Conservation (phyloP, 495 filamentous ascomycete species). For the Trichoderma virens region DNA sequence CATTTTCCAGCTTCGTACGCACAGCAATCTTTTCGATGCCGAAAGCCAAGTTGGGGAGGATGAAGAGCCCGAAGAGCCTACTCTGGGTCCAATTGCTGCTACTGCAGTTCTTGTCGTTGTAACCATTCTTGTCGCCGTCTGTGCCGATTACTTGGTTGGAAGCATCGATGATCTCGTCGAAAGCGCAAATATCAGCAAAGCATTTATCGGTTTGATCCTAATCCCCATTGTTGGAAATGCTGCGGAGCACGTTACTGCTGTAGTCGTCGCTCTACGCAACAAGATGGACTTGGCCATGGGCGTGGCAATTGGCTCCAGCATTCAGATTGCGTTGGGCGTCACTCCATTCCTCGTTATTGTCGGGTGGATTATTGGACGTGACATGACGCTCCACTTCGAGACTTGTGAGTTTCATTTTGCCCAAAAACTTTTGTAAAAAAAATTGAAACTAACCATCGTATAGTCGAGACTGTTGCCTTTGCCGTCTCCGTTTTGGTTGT, state of each 20-base stretch:
- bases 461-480: conserved; percentile 89
- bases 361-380: conserved; percentile 70
- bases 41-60: conserved; percentile 34
- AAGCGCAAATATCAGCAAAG: conserved; percentile 81
- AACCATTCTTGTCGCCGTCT: conserved; percentile 79
- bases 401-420: conserved; percentile 30
- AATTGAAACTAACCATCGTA: conserved; percentile 14
- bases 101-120: conserved; percentile 62
- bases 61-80: conserved; percentile 38
- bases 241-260: conserved; percentile 92
- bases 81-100: conserved; percentile 65
- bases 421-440: not conserved
- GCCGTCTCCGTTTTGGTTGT: conserved; percentile 84
- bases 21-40: conserved; percentile 72
- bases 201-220: conserved; percentile 91
- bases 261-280: conserved; percentile 83
- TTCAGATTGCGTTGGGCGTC: conserved; percentile 92
- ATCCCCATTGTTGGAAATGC: conserved; percentile 97
- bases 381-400: conserved; percentile 91
- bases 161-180: conserved; percentile 86
- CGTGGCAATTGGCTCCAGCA: conserved; percentile 84
- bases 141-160: conserved; percentile 88
- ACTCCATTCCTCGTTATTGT: conserved; percentile 87
- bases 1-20: conserved; percentile 79
- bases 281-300: conserved; percentile 98